phyloP scores from a whole-genome alignment of 352 stramenopile genomes.

The Globisporangium okanoganense region DNA sequence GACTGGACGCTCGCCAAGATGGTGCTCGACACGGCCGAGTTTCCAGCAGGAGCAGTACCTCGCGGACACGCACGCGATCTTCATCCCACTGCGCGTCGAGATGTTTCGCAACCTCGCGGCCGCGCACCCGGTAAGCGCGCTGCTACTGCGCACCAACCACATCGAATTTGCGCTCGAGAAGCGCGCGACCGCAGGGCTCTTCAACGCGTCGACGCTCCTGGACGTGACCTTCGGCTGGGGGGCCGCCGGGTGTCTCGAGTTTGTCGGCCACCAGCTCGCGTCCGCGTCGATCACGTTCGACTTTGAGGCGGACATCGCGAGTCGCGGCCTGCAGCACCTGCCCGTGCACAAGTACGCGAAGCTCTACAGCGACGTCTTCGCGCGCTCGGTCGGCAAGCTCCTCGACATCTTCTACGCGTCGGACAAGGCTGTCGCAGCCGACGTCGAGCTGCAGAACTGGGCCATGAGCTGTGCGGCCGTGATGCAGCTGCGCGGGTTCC shows the following conservation, averaged over 20 bases:
- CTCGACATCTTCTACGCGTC: slow-evolving; percentile 8
- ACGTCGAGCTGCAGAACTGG: slow-evolving; percentile 30
- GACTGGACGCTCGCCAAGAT: slow-evolving; percentile 29
- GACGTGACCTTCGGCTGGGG: slow-evolving; percentile 40
- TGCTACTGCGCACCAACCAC: slow-evolving; percentile 30
- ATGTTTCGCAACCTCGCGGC: slow-evolving; percentile 24
- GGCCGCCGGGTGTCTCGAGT: slow-evolving; percentile 17
- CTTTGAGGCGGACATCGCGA: slow-evolving; percentile 2
- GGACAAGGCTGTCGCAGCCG: slow-evolving; percentile 4
- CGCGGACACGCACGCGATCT: background rate
- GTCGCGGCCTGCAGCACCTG: slow-evolving; percentile 2
- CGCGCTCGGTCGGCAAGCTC: background rate
- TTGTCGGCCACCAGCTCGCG: background rate
- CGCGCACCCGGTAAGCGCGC: slow-evolving; percentile 25
- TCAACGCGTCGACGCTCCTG: slow-evolving; percentile 32
- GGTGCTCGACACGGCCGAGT: slow-evolving; percentile 32
- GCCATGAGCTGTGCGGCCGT: slow-evolving; percentile 19
- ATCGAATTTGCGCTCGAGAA: slow-evolving; percentile 43
- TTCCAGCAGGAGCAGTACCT: background rate
- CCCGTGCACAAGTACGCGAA: slow-evolving; percentile 4
- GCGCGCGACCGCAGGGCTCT: slow-evolving; percentile 27
- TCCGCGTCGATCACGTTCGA: slow-evolving; percentile 3
- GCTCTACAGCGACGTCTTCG: background rate
- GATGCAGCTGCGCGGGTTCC: slow-evolving; percentile 33
- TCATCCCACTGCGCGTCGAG: slow-evolving; percentile 11